phyloP scores from a whole-genome alignment of 106 monocot genomes.

The Chionographis japonica region DNA sequence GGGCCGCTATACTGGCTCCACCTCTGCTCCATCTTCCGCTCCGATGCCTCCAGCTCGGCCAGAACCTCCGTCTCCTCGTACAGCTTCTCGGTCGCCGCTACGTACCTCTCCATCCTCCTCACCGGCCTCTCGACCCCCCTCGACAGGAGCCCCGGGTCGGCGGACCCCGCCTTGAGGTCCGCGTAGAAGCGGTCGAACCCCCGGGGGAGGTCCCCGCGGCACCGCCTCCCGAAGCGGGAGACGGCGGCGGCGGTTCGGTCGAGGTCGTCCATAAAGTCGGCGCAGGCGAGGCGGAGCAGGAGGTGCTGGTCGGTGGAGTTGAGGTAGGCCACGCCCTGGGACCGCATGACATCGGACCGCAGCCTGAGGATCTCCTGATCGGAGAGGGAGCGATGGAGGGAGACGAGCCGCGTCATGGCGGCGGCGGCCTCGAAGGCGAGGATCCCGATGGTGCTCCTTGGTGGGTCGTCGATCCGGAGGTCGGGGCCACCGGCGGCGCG shows the following conservation, averaged over 20 bases:
- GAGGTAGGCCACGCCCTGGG: conserved; percentile 50
- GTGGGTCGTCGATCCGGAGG: not conserved
- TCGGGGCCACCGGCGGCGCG: not conserved
- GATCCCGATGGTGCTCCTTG: conserved; percentile 35
- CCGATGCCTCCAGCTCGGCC: conserved; percentile 47
- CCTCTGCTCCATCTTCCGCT: conserved; percentile 27
- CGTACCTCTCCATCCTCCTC: conserved; percentile 56
- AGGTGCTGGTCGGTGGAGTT: conserved; percentile 44
- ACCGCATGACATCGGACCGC: conserved; percentile 33
- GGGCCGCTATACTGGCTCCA: conserved; percentile 44
- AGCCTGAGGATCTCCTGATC: conserved; percentile 34
- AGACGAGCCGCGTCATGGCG: conserved; percentile 55
- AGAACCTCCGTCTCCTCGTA: conserved; percentile 56
- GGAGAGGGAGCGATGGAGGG: conserved; percentile 41
- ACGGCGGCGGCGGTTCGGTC: conserved; percentile 41
- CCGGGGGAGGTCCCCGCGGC: not conserved
- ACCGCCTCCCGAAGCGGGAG: conserved; percentile 22
- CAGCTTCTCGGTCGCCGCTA: conserved; percentile 33
- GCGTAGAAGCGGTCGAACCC: conserved; percentile 30
- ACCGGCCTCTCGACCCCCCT: conserved; percentile 38
- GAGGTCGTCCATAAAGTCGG: conserved; percentile 54
- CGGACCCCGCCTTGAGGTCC: conserved; percentile 35
- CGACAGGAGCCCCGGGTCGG: not conserved
- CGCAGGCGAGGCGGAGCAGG: conserved; percentile 62
- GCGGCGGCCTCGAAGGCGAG: conserved; percentile 74